phyloP scores from a whole-genome alignment of 805 yeast genomes.

The Starmerella bombicola region DNA sequence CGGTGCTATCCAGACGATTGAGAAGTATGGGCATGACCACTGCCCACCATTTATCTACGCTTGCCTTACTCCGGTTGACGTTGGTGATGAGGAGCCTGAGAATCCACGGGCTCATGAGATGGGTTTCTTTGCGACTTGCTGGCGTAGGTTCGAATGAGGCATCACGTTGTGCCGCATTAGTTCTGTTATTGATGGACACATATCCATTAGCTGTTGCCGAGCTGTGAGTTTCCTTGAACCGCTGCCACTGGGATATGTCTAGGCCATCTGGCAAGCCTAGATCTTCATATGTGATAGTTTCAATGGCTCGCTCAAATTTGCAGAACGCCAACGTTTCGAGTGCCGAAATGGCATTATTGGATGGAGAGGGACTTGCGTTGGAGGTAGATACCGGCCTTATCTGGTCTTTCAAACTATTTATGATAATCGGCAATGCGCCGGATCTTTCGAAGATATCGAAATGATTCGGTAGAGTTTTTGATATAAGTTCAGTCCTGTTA shows the following conservation, averaged over 20 bases:
- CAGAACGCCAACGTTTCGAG: background rate
- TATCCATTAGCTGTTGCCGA: slow-evolving; percentile 8
- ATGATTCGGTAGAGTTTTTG: too few species aligned
- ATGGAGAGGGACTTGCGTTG: too few species aligned
- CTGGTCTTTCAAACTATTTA: too few species aligned
- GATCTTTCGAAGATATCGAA: too few species aligned
- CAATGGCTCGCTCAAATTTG: background rate
- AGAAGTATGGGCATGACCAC: slow-evolving; percentile 26
- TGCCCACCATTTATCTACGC: slow-evolving; percentile 23
- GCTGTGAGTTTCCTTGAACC: background rate
- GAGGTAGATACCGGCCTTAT: too few species aligned
- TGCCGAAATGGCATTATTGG: too few species aligned
- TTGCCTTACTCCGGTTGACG: background rate
- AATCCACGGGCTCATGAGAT: slow-evolving; percentile 15
- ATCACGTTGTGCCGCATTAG: background rate
- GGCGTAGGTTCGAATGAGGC: background rate
- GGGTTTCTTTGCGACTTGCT: background rate
- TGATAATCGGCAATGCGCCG: too few species aligned
- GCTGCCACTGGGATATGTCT: background rate
- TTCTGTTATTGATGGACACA: background rate
- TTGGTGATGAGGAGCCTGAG: slow-evolving; percentile 8
- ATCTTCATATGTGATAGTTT: background rate
- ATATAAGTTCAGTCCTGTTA: too few species aligned
- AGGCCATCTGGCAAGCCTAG: background rate
- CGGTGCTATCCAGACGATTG: slow-evolving; percentile 25